Evolutionary conservation across 768 basidiomycete genomes (phyloP).

Genomic region (Russula virescens): DNA sequence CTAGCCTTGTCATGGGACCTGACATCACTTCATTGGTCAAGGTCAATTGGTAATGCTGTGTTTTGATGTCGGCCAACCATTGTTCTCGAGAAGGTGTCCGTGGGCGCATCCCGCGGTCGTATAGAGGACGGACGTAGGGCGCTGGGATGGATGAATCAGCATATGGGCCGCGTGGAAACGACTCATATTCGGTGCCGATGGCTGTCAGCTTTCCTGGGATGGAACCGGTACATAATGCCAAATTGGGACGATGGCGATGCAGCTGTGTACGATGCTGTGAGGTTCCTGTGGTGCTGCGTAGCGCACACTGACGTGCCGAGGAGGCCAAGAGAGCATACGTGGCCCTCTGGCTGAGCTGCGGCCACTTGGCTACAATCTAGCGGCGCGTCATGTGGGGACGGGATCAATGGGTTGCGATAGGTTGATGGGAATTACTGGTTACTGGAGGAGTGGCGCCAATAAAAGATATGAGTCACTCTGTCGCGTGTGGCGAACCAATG

Average conservation of each 20-base stretch:
- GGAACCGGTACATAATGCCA: conserved; percentile 9
- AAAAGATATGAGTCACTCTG: neutral
- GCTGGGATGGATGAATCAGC: conserved; percentile 10
- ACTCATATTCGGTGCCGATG: conserved; percentile 18
- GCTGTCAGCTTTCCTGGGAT: conserved; percentile 5
- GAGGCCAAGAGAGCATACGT: neutral
- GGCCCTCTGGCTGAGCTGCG: neutral
- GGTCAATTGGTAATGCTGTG: conserved; percentile 10
- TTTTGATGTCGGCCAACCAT: neutral
- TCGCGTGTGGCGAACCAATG: neutral
- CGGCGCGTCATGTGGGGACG: neutral
- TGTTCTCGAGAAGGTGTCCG: neutral
- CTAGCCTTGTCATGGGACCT: neutral
- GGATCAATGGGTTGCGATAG: too few relatives aligned
- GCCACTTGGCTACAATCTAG: neutral
- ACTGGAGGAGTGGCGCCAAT: neutral
- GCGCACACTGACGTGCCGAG: neutral
- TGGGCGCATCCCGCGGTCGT: neutral
- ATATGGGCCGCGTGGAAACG: conserved; percentile 7
- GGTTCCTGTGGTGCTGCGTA: neutral
- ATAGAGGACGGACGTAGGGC: neutral
- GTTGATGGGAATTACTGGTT: neutral
- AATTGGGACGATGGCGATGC: conserved; percentile 6
- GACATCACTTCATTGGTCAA: neutral
- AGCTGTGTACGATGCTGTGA: neutral